Conservation (phyloP, 306 rosid genomes). For the Ormosia semicastrata region DNA sequence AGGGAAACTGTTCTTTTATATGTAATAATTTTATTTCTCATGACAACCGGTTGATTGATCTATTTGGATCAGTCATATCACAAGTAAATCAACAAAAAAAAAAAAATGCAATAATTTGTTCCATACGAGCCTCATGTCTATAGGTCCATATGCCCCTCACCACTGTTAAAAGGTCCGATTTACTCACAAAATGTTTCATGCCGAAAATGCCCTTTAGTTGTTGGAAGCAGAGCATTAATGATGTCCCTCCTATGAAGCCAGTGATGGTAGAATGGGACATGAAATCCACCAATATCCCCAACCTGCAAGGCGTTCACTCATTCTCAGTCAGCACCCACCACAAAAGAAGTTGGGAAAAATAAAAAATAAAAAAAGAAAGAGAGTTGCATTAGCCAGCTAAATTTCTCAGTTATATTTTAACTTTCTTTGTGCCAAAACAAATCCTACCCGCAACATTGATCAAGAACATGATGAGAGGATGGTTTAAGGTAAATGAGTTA, state of each 20-base stretch:
- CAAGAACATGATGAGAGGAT: not conserved
- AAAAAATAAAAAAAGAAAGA: not conserved
- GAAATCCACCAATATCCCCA: constrained; percentile 89
- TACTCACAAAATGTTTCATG: constrained; percentile 51
- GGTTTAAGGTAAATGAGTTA: not conserved
- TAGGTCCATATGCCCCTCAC: constrained; percentile 30
- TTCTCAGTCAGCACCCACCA: not conserved
- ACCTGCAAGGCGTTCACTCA: constrained; percentile 36
- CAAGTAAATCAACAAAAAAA: not conserved
- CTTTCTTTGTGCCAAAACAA: not conserved
- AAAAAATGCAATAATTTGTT: not conserved
- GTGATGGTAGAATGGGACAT: constrained; percentile 84
- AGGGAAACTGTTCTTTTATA: not conserved
- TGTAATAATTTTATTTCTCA: not conserved
- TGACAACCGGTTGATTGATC: not conserved
- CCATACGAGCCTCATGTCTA: constrained; percentile 49
- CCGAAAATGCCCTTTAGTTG: constrained; percentile 80
- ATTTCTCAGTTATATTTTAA: not conserved
- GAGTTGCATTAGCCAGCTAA: not conserved
- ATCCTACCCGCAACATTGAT: not conserved
- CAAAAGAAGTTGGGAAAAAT: not conserved
- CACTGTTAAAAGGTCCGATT: constrained; percentile 55
- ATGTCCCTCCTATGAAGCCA: constrained; percentile 91
- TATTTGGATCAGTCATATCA: not conserved
- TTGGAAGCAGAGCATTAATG: constrained; percentile 63